These are phyloP conservation scores for Carex sylvatica DNA, from an alignment of 202 grass and related monocot species.

Conservation along the genomic window DNA sequence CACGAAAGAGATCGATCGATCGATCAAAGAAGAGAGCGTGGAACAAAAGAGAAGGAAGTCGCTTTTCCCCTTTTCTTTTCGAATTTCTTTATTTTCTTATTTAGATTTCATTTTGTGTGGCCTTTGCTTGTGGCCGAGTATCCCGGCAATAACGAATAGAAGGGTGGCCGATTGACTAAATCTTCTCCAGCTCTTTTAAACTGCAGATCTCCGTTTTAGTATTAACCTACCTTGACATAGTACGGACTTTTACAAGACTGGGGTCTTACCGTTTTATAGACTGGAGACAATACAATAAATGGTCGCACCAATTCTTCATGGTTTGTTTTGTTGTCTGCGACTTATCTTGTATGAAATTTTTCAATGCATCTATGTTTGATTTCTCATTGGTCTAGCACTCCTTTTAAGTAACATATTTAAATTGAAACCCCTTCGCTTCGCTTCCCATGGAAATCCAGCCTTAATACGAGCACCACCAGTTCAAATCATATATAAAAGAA, in stretches of 20 bases:
- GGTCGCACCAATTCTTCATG: background rate
- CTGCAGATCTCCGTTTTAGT: background rate
- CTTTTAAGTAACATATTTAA: no score
- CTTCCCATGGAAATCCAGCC: no score
- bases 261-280: background rate
- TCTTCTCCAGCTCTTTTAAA: background rate
- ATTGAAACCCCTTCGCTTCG: no score
- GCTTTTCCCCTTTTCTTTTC: constrained; percentile 20
- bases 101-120: constrained; percentile 18
- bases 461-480: no score
- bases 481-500: no score
- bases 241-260: background rate
- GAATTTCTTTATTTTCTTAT: constrained; percentile 1
- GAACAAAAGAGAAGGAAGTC: constrained; percentile 1
- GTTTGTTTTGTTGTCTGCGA: background rate
- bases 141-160: constrained; percentile 2
- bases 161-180: background rate
- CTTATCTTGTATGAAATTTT: background rate
- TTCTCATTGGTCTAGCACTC: background rate
- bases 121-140: background rate
- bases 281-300: background rate
- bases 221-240: background rate
- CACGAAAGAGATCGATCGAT: background rate
- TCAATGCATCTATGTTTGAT: background rate
- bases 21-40: constrained; percentile 19